Evolutionary conservation across 305 asterid genomes (phyloP), one percentile per base, ranked within the genome.

Genomic region (Ajuga reptans): DNA sequence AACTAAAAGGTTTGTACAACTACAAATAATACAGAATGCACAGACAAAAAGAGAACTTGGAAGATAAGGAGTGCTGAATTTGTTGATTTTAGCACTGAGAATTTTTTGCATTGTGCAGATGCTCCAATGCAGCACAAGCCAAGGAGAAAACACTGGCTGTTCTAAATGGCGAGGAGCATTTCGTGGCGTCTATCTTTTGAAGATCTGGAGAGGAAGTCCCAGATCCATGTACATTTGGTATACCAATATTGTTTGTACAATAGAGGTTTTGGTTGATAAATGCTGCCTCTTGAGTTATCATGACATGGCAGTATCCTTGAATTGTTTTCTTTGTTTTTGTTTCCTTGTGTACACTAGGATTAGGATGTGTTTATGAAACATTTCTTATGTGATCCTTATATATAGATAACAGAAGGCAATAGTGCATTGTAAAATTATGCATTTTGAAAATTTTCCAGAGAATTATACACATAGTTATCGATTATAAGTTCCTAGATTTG

Each of bases 61-160:
- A 33, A 46, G 10, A 59, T 7, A 6, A 4, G 14, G 15, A 45
- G 8, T 43, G 24, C 29, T 9, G 50, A 21, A 43, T 56, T 43
- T 11, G 9, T 68, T 14, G 17, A 10, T 27, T 70, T 59, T 43
- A 49, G 50, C 41, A 64, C 42, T 72, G 27, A 27, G 14, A 66
- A 60, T 53, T 42, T 54, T 27, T 5, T 69, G 4, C 67, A 51
- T 45, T 43, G 39, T 61, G 79, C 80, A 80, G 82, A 76, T 52
- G 82, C 82, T 36, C 83, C 82, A 4, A 2, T 39, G 77, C 83
- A 67, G 43, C 77, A 33, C 33, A 73, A 71, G 69, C 82, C 80
- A 14, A 76, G 66, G 74, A 76, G 63, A 70, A 82, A 76, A 69
- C 81, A 82, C 52, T 82, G 83, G 86, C 57, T 82, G 62, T 76